These are phyloP conservation scores for Leccinum olivaceopallidum DNA, from an alignment of 768 basidiomycete species.

Conservation along the genomic window DNA sequence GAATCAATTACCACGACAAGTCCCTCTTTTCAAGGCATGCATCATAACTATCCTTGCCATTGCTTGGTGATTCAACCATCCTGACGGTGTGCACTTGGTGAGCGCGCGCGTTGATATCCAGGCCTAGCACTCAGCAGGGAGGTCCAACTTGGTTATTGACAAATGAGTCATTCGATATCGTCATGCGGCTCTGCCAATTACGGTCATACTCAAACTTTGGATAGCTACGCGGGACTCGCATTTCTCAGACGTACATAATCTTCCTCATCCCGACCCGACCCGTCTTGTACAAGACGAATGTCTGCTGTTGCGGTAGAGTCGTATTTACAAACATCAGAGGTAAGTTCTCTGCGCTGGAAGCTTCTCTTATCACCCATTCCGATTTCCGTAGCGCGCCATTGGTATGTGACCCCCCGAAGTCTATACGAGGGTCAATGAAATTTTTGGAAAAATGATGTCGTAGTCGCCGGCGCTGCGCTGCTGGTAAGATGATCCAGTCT, in stretches of 20 bases:
- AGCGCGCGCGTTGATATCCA: not conserved
- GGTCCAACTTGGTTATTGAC: not conserved
- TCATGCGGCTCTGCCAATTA: not conserved
- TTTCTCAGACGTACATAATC: not conserved
- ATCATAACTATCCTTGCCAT: not conserved
- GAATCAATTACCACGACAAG: not conserved
- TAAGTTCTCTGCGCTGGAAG: not conserved
- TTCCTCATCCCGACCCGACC: not conserved
- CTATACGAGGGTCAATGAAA: not conserved
- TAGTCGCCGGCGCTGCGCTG: slow-evolving; percentile 16
- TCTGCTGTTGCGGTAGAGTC: slow-evolving; percentile 14
- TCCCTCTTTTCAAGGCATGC: not conserved
- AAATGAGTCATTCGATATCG: not conserved
- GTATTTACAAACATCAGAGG: slow-evolving; percentile 15
- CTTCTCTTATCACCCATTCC: not conserved
- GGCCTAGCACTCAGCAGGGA: not conserved
- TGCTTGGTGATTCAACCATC: not conserved
- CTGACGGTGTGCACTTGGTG: not conserved
- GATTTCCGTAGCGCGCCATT: slow-evolving; percentile 5
- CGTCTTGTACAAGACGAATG: slow-evolving; percentile 8
- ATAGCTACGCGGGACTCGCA: not conserved
- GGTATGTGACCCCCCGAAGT: slow-evolving; percentile 7
- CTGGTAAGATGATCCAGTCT: slow-evolving; percentile 5
- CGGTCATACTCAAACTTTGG: not conserved
- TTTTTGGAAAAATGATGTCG: not conserved